phyloP scores from a whole-genome alignment of 164 flowering plant genomes.

The Umbilicus rupestris region DNA sequence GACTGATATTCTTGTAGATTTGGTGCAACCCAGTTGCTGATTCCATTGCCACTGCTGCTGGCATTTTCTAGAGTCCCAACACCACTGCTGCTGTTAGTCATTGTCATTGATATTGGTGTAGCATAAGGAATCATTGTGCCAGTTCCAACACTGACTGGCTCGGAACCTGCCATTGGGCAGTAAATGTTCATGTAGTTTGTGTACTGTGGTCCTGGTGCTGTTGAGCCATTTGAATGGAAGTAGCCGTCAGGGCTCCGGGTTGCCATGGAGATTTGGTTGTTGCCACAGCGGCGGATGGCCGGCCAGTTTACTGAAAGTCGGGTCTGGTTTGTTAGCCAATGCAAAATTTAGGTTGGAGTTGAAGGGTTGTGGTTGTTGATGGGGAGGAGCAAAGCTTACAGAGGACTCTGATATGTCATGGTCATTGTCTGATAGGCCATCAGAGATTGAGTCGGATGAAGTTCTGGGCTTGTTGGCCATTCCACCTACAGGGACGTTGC shows the following conservation, averaged over 20 bases:
- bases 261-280: slow-evolving; percentile 1
- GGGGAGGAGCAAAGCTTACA: slow-evolving; percentile 16
- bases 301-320: neutral
- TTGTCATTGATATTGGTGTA: slow-evolving; percentile 17
- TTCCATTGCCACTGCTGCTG: slow-evolving; percentile 19
- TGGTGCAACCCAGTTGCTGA: slow-evolving; percentile 32
- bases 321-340: neutral
- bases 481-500: slow-evolving; percentile 65
- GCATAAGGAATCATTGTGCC: slow-evolving; percentile 3
- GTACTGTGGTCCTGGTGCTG: neutral
- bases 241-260: neutral
- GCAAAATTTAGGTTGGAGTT: slow-evolving; percentile 1
- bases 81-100: neutral
- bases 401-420: slow-evolving; percentile 21
- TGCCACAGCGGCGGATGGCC: neutral
- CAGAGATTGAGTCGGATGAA: slow-evolving; percentile 31
- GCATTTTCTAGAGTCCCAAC: slow-evolving; percentile 16
- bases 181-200: slow-evolving; percentile 2
- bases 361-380: neutral
- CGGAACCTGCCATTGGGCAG: neutral
- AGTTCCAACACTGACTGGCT: neutral
- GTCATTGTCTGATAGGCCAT: slow-evolving; percentile 17
- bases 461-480: slow-evolving; percentile 29
- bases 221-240: neutral
- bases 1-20: slow-evolving; percentile 21